A percentile compares a stretch with the other conserved stretches of the same genome.
These are phyloP conservation scores for Trichomonascaceae sp. DNA, from an alignment of 1,139 yeast species.

Conservation along the genomic window DNA sequence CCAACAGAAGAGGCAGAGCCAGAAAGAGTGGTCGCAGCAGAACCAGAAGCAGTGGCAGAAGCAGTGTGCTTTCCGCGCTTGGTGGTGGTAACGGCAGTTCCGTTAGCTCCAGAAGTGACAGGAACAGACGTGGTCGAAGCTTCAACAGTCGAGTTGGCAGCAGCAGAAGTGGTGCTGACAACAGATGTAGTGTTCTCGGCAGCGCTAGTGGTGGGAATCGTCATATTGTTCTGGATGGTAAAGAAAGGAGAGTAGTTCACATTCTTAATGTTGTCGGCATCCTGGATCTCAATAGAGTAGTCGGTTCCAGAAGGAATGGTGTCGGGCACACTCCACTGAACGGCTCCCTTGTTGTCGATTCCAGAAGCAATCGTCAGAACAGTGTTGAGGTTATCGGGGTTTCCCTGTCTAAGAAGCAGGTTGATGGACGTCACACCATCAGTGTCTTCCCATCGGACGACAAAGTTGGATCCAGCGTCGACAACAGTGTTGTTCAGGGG, in stretches of 20 bases:
- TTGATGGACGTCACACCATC: conserved; percentile 22
- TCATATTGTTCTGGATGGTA: conserved; percentile 16
- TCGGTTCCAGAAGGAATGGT: conserved; percentile 19
- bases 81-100: conserved; percentile 4
- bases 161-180: conserved; percentile 6
- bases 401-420: conserved; percentile 23
- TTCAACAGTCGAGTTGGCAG: conserved; percentile 5
- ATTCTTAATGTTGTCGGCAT: conserved; percentile 17
- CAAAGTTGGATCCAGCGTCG: conserved; percentile 22
- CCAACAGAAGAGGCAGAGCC: conserved; percentile 9
- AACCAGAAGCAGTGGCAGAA: background rate
- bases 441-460: conserved; percentile 24
- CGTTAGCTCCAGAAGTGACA: conserved; percentile 5
- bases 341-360: conserved; percentile 26
- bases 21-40: conserved; percentile 6
- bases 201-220: conserved; percentile 9
- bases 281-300: conserved; percentile 24
- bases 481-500: conserved; percentile 20
- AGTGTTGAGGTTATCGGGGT: conserved; percentile 19
- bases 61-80: no score
- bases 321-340: conserved; percentile 26
- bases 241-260: conserved; percentile 27
- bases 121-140: conserved; percentile 4
- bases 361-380: conserved; percentile 24
- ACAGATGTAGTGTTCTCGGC: conserved; percentile 8